These are phyloP conservation scores for Mycena amicta DNA, from an alignment of 768 basidiomycete genomes.

Conservation along the genomic window DNA sequence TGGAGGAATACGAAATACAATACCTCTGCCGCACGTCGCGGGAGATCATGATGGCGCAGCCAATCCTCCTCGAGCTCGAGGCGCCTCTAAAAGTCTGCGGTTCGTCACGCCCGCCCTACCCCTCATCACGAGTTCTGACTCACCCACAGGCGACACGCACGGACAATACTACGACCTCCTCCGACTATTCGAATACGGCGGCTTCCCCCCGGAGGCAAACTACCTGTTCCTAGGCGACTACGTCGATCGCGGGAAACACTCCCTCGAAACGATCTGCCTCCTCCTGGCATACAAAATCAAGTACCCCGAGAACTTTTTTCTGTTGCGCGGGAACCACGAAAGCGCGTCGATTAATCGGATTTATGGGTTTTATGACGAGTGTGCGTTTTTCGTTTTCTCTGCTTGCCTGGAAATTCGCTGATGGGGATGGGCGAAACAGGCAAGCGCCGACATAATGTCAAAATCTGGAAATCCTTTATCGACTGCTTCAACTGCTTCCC, in stretches of 20 bases:
- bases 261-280: slow-evolving; percentile 3
- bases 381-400: background rate
- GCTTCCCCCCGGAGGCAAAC: slow-evolving; percentile 8
- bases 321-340: slow-evolving; percentile 12
- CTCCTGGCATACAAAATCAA: slow-evolving; percentile 3
- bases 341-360: slow-evolving; percentile 12
- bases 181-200: slow-evolving; percentile 10
- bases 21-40: slow-evolving; percentile 2
- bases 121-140: background rate
- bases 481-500: slow-evolving; percentile 99
- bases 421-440: no score
- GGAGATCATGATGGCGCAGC: background rate
- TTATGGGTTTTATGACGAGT: slow-evolving; percentile 15
- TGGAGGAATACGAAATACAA: background rate
- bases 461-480: slow-evolving; percentile 99
- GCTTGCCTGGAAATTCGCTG: background rate
- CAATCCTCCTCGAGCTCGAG: slow-evolving; percentile 11
- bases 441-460: slow-evolving; percentile 99
- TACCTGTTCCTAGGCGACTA: slow-evolving; percentile 16
- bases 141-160: slow-evolving; percentile 7
- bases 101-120: background rate
- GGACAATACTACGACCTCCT: slow-evolving; percentile 16
- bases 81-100: slow-evolving; percentile 13
- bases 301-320: slow-evolving; percentile 7
- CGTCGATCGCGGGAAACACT: slow-evolving; percentile 4